Evolutionary conservation across 805 yeast genomes (phyloP).

Genomic region (Lipomyces lipofer): DNA sequence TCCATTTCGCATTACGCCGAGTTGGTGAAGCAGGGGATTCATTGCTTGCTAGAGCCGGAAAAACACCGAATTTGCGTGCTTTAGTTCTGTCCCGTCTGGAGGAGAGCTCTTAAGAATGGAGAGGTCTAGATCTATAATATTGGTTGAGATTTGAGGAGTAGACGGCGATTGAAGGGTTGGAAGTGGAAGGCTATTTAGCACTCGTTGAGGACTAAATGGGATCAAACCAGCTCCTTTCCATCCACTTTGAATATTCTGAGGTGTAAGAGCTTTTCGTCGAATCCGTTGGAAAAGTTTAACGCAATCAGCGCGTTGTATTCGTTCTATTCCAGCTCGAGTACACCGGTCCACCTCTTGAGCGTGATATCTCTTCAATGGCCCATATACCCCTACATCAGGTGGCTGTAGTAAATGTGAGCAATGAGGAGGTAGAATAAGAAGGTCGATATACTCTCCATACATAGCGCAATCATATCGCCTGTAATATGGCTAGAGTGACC

Average conservation of each 20-base stretch:
- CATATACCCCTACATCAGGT: background rate
- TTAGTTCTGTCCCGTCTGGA: background rate
- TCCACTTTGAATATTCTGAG: background rate
- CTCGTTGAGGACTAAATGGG: background rate
- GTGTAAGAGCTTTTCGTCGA: background rate
- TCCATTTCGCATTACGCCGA: too few species aligned
- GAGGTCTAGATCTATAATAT: background rate
- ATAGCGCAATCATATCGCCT: too few species aligned
- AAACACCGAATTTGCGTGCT: background rate
- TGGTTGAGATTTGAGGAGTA: background rate
- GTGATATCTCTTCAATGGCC: constrained; percentile 1
- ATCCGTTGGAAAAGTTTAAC: background rate
- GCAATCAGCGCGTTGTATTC: background rate
- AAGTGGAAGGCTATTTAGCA: background rate
- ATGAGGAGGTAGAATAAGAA: background rate
- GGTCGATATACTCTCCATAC: background rate
- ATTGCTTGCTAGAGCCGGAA: constrained; percentile 40
- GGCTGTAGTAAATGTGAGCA: background rate
- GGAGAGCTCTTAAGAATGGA: background rate
- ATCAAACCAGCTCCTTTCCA: background rate
- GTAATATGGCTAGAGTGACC: background rate
- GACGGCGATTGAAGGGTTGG: background rate
- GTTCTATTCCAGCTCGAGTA: background rate
- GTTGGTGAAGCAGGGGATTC: constrained; percentile 63
- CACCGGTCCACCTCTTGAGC: background rate